A percentile compares a stretch with the other conserved stretches of the same genome.
These are phyloP conservation scores for Podospora didyma DNA, from an alignment of 495 filamentous ascomycete species.

Conservation along the genomic window DNA sequence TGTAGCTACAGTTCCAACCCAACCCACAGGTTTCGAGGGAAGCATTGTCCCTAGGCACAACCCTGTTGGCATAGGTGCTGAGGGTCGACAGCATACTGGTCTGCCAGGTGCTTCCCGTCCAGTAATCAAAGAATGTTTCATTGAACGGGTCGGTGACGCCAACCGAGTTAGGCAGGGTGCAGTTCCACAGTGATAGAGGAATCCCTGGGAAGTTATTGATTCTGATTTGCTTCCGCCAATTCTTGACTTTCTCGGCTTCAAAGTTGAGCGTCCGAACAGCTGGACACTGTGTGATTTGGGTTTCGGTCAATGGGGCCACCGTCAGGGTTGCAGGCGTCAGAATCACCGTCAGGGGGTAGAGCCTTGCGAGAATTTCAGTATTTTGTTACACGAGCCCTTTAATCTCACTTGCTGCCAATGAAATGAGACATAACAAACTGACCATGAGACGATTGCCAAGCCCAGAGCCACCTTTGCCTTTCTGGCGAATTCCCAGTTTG, in stretches of 20 bases:
- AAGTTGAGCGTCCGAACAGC: constrained; percentile 29
- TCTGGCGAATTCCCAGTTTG: constrained; percentile 29
- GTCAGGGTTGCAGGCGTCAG: constrained; percentile 25
- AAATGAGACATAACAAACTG: not conserved
- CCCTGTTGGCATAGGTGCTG: constrained; percentile 10
- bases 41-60: constrained; percentile 15
- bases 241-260: constrained; percentile 18
- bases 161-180: constrained; percentile 12
- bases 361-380: constrained; percentile 9
- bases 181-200: constrained; percentile 22
- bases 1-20: constrained; percentile 31
- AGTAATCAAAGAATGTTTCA: constrained; percentile 29
- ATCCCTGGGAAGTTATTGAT: constrained; percentile 16
- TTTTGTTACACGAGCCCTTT: not conserved
- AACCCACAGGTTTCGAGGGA: constrained; percentile 23
- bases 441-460: constrained; percentile 30
- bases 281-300: constrained; percentile 6
- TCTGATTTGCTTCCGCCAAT: constrained; percentile 16
- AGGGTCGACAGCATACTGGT: constrained; percentile 5
- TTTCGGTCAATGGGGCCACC: constrained; percentile 14
- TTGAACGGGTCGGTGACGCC: constrained; percentile 14
- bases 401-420: not conserved
- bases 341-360: constrained; percentile 27
- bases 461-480: constrained; percentile 28
- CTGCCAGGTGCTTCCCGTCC: constrained; percentile 14